These are phyloP conservation scores for Boechera retrofracta DNA, from an alignment of 345 rosid species.

Conservation along the genomic window DNA sequence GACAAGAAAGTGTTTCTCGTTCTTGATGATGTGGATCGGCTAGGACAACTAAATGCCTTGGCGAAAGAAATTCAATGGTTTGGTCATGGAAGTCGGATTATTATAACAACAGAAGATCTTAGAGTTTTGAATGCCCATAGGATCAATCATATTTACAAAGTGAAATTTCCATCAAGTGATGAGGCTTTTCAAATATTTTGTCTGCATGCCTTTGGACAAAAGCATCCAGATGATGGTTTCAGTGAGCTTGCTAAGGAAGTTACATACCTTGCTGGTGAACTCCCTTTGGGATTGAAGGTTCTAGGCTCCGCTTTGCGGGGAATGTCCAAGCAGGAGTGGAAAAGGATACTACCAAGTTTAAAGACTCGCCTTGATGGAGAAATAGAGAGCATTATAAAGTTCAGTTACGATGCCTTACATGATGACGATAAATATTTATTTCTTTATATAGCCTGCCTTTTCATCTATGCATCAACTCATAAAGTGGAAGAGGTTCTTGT, in stretches of 20 bases:
- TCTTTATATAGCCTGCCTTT: slow-evolving; percentile 46
- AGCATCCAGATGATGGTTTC: background rate
- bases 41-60: background rate
- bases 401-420: slow-evolving; percentile 39
- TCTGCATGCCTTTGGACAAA: slow-evolving; percentile 7
- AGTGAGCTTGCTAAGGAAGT: background rate
- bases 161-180: background rate
- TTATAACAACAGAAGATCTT: background rate
- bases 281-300: slow-evolving; percentile 46
- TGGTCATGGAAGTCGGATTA: background rate
- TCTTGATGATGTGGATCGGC: background rate
- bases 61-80: background rate
- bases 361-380: slow-evolving; percentile 8
- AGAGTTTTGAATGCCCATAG: background rate
- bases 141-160: background rate
- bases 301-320: slow-evolving; percentile 20
- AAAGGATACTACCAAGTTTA: slow-evolving; percentile 15
- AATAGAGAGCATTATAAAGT: slow-evolving; percentile 20
- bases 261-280: background rate
- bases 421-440: slow-evolving; percentile 30
- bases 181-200: slow-evolving; percentile 2
- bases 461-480: fast-evolving
- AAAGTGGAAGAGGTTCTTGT: background rate
- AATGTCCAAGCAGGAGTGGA: slow-evolving; percentile 17
- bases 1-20: background rate